phyloP scores from a whole-genome alignment of 345 rosid species.

The Eucalyptus lansdowneana region DNA sequence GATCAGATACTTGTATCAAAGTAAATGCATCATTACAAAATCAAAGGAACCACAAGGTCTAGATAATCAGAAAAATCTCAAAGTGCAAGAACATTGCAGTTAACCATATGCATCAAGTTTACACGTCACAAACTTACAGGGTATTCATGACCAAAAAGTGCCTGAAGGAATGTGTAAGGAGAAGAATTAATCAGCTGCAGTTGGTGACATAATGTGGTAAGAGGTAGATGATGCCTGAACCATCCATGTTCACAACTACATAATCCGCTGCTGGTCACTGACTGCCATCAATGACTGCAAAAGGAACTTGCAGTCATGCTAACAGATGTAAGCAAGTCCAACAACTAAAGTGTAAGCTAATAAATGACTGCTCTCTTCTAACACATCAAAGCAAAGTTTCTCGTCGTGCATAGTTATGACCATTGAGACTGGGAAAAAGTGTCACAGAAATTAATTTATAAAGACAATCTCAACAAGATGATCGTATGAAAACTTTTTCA shows the following conservation, averaged over 20 bases:
- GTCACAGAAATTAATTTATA: neutral
- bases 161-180: conserved; percentile 77
- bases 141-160: conserved; percentile 31
- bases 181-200: conserved; percentile 53
- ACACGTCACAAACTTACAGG: conserved; percentile 30
- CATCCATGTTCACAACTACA: conserved; percentile 64
- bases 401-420: neutral
- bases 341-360: neutral
- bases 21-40: neutral
- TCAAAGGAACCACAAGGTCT: neutral
- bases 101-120: neutral
- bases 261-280: conserved; percentile 26
- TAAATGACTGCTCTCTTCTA: neutral
- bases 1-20: neutral
- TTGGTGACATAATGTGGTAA: conserved; percentile 53
- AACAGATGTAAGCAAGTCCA: neutral
- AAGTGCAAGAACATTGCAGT: neutral
- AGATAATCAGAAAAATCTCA: neutral
- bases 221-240: conserved; percentile 65
- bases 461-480: neutral
- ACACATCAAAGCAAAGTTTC: neutral
- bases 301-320: conserved; percentile 48
- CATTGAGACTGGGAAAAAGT: neutral
- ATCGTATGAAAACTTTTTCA: neutral
- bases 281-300: conserved; percentile 48